Conservation (phyloP, 148 eudicot genomes). For the Vaccinium darrowii region DNA sequence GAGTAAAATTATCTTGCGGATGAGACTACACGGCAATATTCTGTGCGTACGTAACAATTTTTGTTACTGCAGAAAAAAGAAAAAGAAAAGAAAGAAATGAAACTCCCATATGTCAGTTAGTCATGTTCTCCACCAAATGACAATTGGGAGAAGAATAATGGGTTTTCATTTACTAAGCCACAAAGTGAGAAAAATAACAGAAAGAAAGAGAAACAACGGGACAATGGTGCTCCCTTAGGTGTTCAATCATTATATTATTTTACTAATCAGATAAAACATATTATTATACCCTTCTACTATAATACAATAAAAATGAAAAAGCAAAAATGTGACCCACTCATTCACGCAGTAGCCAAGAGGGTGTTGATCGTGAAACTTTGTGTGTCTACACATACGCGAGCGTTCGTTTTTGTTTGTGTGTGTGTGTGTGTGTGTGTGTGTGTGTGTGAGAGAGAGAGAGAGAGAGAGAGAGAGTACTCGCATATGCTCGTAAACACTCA, state of each 20-base stretch:
- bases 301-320: not conserved
- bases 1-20: not conserved
- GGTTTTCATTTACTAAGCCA: constrained; percentile 1
- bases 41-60: not conserved
- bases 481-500: constrained; percentile 80
- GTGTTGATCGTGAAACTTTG: not conserved
- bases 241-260: not conserved
- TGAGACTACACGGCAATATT: constrained; percentile 6
- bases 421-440: constrained; percentile 3
- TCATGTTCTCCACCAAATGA: not conserved
- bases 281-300: not conserved
- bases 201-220: not conserved
- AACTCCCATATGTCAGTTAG: not conserved
- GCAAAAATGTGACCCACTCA: constrained; percentile 5
- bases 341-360: not conserved
- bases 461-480: constrained; percentile 50
- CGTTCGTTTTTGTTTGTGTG: not conserved
- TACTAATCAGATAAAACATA: not conserved
- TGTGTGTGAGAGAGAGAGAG: constrained; percentile 18
- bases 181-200: not conserved
- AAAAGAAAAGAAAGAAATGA: not conserved
- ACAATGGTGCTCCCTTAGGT: not conserved
- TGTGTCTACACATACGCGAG: not conserved
- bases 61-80: not conserved
- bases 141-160: not conserved